A percentile compares a stretch with the other conserved stretches of the same genome.
These are phyloP conservation scores for Lasiosphaeris hirsuta DNA, from an alignment of 495 filamentous ascomycete species.

Conservation along the genomic window DNA sequence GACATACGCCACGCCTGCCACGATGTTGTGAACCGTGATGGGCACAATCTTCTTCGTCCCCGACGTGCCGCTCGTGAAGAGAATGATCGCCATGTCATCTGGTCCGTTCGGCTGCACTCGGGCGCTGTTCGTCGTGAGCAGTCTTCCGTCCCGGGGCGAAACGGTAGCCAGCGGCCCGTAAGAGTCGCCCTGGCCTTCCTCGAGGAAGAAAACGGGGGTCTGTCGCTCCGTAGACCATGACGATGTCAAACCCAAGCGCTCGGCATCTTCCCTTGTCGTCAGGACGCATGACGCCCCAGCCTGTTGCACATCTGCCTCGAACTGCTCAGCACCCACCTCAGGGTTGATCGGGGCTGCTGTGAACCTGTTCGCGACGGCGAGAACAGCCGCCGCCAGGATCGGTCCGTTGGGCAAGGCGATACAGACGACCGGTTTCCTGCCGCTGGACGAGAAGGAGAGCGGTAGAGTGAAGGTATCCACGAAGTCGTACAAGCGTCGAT, in stretches of 20 bases:
- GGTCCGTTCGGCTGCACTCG: conserved; percentile 9
- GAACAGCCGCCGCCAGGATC: conserved; percentile 28
- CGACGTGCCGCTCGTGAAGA: conserved; percentile 47
- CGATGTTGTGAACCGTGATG: conserved; percentile 35
- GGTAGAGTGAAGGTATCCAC: too few relatives aligned
- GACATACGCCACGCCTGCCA: conserved; percentile 36
- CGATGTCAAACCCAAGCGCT: conserved; percentile 8
- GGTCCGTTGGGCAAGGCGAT: conserved; percentile 36
- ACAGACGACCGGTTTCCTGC: conserved; percentile 31
- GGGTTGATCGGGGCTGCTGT: conserved; percentile 34
- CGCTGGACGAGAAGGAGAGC: too few relatives aligned
- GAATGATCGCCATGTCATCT: conserved; percentile 39
- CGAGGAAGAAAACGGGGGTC: too few relatives aligned
- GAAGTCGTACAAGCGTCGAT: too few relatives aligned
- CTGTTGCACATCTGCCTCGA: conserved; percentile 22
- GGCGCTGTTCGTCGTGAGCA: too few relatives aligned
- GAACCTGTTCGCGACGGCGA: conserved; percentile 31
- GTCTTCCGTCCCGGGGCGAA: not conserved
- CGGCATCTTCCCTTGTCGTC: conserved; percentile 10
- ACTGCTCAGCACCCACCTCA: conserved; percentile 24
- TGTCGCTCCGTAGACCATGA: not conserved
- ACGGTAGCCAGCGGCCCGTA: not conserved
- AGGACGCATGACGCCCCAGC: conserved; percentile 16
- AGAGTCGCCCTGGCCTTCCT: too few relatives aligned
- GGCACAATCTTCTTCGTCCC: conserved; percentile 47